These are phyloP conservation scores for Conticribra guillardii DNA, from an alignment of 108 stramenopile species.

Conservation along the genomic window DNA sequence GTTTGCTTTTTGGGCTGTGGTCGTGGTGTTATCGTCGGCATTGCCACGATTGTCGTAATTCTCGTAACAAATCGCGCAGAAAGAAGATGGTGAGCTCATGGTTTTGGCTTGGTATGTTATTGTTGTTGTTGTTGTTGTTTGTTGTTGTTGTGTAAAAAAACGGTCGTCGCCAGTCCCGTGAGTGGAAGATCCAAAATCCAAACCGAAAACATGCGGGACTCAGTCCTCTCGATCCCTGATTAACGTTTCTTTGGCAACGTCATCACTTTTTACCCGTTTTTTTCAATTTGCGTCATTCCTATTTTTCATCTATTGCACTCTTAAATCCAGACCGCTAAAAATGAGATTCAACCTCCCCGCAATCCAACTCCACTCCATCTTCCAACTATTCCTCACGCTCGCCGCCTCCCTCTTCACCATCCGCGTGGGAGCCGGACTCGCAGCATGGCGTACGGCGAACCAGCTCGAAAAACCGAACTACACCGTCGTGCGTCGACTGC, in stretches of 20 bases:
- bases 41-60: background rate
- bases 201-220: too few relatives aligned
- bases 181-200: too few relatives aligned
- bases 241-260: too few relatives aligned
- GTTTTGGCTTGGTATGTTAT: too few relatives aligned
- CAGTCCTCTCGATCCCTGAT: too few relatives aligned
- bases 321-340: too few relatives aligned
- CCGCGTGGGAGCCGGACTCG: constrained; percentile 55
- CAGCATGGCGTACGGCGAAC: constrained; percentile 55
- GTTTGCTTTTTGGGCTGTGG: background rate
- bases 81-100: background rate
- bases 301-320: too few relatives aligned
- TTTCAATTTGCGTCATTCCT: too few relatives aligned
- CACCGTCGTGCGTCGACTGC: constrained; percentile 45
- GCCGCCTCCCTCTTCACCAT: constrained; percentile 33
- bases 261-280: too few relatives aligned
- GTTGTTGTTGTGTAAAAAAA: too few relatives aligned
- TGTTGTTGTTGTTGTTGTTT: too few relatives aligned
- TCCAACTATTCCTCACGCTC: constrained; percentile 11
- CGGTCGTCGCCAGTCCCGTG: too few relatives aligned
- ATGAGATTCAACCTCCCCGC: constrained; percentile 3
- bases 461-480: constrained; percentile 61
- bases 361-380: constrained; percentile 5
- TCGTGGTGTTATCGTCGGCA: background rate
- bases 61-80: background rate